Evolutionary conservation across 2,329 filamentous ascomycete genomes (phyloP).

Genomic region (Colletotrichum graminicola): DNA sequence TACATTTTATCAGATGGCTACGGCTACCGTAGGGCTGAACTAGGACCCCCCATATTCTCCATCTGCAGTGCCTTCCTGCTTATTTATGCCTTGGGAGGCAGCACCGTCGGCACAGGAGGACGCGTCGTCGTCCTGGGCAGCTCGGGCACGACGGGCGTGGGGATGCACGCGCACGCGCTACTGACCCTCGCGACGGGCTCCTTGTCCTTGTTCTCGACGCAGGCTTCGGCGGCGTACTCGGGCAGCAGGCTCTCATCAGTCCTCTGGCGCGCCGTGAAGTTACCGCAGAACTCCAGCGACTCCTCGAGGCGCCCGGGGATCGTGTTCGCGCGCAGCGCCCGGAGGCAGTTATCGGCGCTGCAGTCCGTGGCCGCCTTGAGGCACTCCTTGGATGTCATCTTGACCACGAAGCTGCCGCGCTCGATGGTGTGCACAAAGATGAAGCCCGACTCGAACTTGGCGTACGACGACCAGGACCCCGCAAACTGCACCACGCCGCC

Average conservation of each 20-base stretch:
- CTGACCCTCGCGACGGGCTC: constrained; percentile 42
- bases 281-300: constrained; percentile 42
- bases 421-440: constrained; percentile 45
- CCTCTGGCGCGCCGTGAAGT: constrained; percentile 35
- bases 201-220: constrained; percentile 30
- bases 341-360: constrained; percentile 45
- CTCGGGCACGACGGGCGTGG: constrained; percentile 44
- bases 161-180: constrained; percentile 44
- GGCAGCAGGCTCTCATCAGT: constrained; percentile 40
- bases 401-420: constrained; percentile 44
- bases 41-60: too few species aligned
- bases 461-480: constrained; percentile 44
- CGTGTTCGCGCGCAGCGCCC: constrained; percentile 40
- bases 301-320: constrained; percentile 43
- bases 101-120: constrained; percentile 44
- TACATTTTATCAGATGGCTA: too few species aligned
- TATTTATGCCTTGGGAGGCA: constrained; percentile 38
- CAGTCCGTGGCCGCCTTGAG: constrained; percentile 26
- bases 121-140: constrained; percentile 45
- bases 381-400: constrained; percentile 44
- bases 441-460: constrained; percentile 44
- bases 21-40: not conserved
- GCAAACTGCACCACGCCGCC: constrained; percentile 43
- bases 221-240: constrained; percentile 41
- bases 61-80: not conserved